Evolutionary conservation across 208 protist species (phyloP).

Genomic region (Leishmania turanica): DNA sequence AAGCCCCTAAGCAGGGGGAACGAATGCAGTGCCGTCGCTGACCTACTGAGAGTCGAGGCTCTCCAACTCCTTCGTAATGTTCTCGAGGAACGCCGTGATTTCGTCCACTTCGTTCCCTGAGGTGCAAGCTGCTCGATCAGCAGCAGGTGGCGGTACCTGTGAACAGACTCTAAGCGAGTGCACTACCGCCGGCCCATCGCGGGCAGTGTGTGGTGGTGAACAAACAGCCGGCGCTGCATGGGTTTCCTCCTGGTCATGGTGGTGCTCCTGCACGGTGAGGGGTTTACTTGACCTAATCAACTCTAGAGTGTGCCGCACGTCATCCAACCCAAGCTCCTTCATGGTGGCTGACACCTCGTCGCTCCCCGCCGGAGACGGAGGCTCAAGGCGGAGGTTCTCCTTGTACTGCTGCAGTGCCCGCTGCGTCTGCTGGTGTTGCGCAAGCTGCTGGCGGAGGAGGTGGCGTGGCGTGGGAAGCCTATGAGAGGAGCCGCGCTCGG

Average conservation of each 20-base stretch:
- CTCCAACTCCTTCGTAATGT: constrained; percentile 80
- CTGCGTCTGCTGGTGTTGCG: constrained; percentile 70
- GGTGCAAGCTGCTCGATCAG: background rate
- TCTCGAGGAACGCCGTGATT: constrained; percentile 64
- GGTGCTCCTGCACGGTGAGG: constrained; percentile 9
- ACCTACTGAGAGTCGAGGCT: constrained; percentile 34
- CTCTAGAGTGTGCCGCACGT: constrained; percentile 34
- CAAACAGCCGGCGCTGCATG: background rate
- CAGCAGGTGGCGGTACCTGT: background rate
- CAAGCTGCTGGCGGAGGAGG: constrained; percentile 61
- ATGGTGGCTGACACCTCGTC: constrained; percentile 25
- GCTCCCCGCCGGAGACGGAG: constrained; percentile 15
- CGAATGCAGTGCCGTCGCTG: too few relatives aligned
- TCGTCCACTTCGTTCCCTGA: constrained; percentile 27
- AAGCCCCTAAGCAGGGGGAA: background rate
- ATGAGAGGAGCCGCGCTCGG: constrained; percentile 20
- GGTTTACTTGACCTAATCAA: constrained; percentile 41
- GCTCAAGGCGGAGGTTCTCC: constrained; percentile 25
- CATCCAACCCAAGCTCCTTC: constrained; percentile 33
- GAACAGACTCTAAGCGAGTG: constrained; percentile 9
- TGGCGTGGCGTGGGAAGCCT: constrained; percentile 48
- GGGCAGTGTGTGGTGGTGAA: background rate
- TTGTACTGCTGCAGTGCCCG: constrained; percentile 52
- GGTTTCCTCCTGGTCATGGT: background rate
- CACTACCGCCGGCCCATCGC: constrained; percentile 5